Evolutionary conservation across 2,329 filamentous ascomycete species (phyloP), one percentile per base, ranked within the genome.

Genomic region (Xylaria sp.): DNA sequence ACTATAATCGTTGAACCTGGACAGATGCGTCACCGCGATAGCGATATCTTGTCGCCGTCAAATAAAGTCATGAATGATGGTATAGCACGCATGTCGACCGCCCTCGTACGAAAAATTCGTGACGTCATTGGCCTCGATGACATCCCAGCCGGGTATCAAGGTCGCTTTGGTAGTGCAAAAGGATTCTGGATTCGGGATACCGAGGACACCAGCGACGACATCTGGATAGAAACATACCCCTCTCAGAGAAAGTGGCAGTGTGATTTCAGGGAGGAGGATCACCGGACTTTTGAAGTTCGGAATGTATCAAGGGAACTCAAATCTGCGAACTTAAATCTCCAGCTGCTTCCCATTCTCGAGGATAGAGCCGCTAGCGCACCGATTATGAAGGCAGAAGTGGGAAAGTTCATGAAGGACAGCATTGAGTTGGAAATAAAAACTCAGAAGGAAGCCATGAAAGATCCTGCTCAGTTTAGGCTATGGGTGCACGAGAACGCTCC

Each of bases 151-250:
- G 90, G 86, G 0, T 89, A 91, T 55, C 92, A 95, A 78, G 92
- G 84, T 1, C 87, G 93, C 0, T 86, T 94, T 44, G 91, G 89
- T 10, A 88, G 90, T 20, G 91, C 91, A 0, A 95, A 95, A 77
- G 93, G 92, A 0, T 83, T 94, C 72, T 94, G 92, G 92, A 84
- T 91, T 56, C 79, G 91, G 5, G 89, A 91, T 72, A 81, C 83
- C 0, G 75, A 81, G 0, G 84, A 87, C 31, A 78, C 78, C 0
- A 80, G 80, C 0, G 80, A 84, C 1, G 76, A 82, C 0, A 79
- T 89, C 18, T 92, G 90, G 91, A 92, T 94, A 51, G 85, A 90
- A 65, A 88, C 91, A 0, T 89, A 84, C 65, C 84, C 82, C 0
- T 93, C 90, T 0, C 93, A 95, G 69, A 79, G 85, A 0, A 95